Evolutionary conservation across 805 yeast genomes (phyloP), one percentile per base, ranked within the genome.

Genomic region (Wickerhamomyces rabaulensis): DNA sequence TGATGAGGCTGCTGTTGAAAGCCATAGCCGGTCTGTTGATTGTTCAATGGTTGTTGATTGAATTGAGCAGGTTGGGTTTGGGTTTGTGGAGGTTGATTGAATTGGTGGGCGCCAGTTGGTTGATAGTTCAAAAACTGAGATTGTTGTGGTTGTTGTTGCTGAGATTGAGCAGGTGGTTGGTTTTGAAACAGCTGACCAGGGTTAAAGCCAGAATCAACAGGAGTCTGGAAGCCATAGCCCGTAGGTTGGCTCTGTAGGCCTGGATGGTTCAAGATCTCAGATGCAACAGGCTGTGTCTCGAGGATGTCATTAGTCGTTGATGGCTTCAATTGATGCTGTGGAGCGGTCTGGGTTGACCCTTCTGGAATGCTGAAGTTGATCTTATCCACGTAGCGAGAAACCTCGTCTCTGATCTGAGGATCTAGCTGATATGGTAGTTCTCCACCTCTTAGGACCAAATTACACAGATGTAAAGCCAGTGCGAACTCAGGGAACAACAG

Each of bases 401-500:
- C 96, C 65, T 92, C 97, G 59, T 87, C 86, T 58, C 71, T 71
- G 68, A 89, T 79, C 52, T 77, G 82, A 21, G 76, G 76, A 35
- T 95, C 96, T 53, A 91, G 67, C 23, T 70, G 74, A 39, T 71
- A 71, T 2, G 98, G 97, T 49, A 91, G 71, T 4, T 84, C 71
- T 51, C 84, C 87, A 25, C 96, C 96, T 57, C 80, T 80, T 52
- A 87, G 71, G 0, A 84, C 84, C 57, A 79, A 65, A 55, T 87
- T 85, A 63, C 96, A 89, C 52, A 92, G 73, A 64, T 90, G 92
- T 72, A 92, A 79, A 16, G 97, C 95, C 53, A 92, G 72, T 15
- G 95, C 95, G 71, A 92, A 92, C 63, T 92, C 97, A 1, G 98
- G 98, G 61, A 91, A 92, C 54, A 92, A 67, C 47, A 92, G 75